Evolutionary conservation across 2,329 filamentous ascomycete species (phyloP).

Genomic region (Colletotrichum agaves): DNA sequence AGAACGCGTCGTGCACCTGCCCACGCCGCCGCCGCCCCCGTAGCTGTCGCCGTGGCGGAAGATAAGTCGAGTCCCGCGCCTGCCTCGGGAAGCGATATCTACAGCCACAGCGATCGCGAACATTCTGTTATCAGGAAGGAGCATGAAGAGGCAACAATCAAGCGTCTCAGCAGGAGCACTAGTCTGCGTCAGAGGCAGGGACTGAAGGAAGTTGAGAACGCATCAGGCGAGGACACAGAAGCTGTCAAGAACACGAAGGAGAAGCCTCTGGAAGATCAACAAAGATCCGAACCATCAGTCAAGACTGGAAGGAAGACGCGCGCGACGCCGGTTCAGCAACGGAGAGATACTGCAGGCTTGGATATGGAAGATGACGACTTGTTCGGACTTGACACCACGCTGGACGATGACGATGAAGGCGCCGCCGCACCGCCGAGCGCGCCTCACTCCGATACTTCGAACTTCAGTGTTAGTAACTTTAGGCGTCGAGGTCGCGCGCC

Average conservation of each 20-base stretch:
- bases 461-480: conserved; percentile 59
- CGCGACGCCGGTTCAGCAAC: conserved; percentile 47
- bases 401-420: conserved; percentile 54
- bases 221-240: conserved; percentile 51
- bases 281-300: conserved; percentile 47
- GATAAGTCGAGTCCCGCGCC: conserved; percentile 26
- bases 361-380: conserved; percentile 58
- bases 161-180: conserved; percentile 33
- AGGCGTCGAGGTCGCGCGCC: conserved; percentile 56
- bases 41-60: conserved; percentile 25
- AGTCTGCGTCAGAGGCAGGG: conserved; percentile 33
- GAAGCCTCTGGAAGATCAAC: conserved; percentile 41
- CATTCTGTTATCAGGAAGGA: conserved; percentile 42
- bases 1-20: conserved; percentile 45
- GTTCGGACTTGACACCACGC: conserved; percentile 52
- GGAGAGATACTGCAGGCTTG: conserved; percentile 58
- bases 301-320: conserved; percentile 51
- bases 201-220: conserved; percentile 42
- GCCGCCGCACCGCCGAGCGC: conserved; percentile 47
- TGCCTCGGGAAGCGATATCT: conserved; percentile 44
- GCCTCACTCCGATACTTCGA: conserved; percentile 57
- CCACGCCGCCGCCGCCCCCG: conserved; percentile 37
- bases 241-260: conserved; percentile 44
- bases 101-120: conserved; percentile 50
- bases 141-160: conserved; percentile 30